phyloP scores from a whole-genome alignment of 306 rosid species.

The Dalbergia oliveri region DNA sequence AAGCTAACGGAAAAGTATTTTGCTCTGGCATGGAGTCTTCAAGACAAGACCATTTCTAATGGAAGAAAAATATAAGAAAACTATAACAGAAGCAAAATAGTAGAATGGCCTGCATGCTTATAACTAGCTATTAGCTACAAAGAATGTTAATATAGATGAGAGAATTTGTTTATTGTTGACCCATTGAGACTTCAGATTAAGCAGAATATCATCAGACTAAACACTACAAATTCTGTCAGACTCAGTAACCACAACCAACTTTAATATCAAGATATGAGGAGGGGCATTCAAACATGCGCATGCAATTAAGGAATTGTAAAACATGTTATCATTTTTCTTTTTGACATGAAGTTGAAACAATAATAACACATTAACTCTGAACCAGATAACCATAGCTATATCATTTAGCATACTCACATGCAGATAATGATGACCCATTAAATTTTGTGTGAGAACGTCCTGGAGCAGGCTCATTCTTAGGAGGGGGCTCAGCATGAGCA shows the following conservation, averaged over 20 bases:
- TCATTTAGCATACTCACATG: conserved; percentile 65
- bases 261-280: neutral
- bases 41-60: conserved; percentile 19
- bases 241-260: neutral
- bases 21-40: neutral
- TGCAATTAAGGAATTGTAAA: neutral
- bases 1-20: neutral
- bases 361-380: conserved; percentile 30
- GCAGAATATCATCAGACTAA: conserved; percentile 28
- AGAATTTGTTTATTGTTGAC: too few species aligned
- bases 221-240: conserved; percentile 23
- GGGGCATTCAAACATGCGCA: conserved; percentile 9
- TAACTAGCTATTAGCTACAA: neutral
- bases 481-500: conserved; percentile 76
- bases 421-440: conserved; percentile 52
- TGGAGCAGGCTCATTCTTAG: conserved; percentile 55
- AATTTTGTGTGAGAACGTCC: conserved; percentile 47
- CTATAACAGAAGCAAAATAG: neutral
- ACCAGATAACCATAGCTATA: conserved; percentile 26
- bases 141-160: neutral
- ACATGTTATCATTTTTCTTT: neutral
- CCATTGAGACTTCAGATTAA: conserved; percentile 22
- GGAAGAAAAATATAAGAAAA: neutral
- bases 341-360: too few species aligned
- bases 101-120: conserved; percentile 4